Evolutionary conservation across 805 yeast genomes (phyloP).

Genomic region (Saturnispora halmiae): DNA sequence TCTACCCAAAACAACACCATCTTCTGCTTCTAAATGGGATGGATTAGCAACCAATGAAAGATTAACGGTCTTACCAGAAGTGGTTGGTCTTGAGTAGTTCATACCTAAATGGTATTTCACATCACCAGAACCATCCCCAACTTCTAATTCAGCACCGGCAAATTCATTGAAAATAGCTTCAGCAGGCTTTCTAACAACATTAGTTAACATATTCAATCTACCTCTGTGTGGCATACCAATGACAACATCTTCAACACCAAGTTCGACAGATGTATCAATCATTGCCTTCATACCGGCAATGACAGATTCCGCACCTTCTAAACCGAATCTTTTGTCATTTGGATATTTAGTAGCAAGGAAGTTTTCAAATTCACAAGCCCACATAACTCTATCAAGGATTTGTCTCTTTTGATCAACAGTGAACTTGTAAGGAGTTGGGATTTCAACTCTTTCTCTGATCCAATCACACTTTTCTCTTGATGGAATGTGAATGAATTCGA

Average conservation of each 20-base stretch:
- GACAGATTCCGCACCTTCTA: slow-evolving; percentile 96
- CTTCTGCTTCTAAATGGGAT: slow-evolving; percentile 98
- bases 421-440: slow-evolving; percentile 78
- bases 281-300: slow-evolving; percentile 95
- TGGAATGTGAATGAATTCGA: slow-evolving; percentile 95
- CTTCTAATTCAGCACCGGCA: slow-evolving; percentile 69
- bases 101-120: slow-evolving; percentile 98
- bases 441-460: slow-evolving; percentile 94
- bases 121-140: slow-evolving; percentile 97
- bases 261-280: slow-evolving; percentile 86
- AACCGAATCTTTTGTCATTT: slow-evolving; percentile 95
- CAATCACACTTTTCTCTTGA: slow-evolving; percentile 94
- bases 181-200: slow-evolving; percentile 97
- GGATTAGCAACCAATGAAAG: slow-evolving; percentile 97
- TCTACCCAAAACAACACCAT: slow-evolving; percentile 97
- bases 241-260: slow-evolving; percentile 91
- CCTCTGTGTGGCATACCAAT: slow-evolving; percentile 99
- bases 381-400: slow-evolving; percentile 88
- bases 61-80: slow-evolving; percentile 93
- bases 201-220: slow-evolving; percentile 92
- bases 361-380: slow-evolving; percentile 92
- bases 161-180: slow-evolving; percentile 96
- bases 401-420: slow-evolving; percentile 88
- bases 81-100: slow-evolving; percentile 98
- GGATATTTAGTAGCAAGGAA: slow-evolving; percentile 95